Percentiles rank a stretch among this genome's conserved stretches.
phyloP scores from a whole-genome alignment of 164 flowering plant species.

The Magnolia changhungtana region DNA sequence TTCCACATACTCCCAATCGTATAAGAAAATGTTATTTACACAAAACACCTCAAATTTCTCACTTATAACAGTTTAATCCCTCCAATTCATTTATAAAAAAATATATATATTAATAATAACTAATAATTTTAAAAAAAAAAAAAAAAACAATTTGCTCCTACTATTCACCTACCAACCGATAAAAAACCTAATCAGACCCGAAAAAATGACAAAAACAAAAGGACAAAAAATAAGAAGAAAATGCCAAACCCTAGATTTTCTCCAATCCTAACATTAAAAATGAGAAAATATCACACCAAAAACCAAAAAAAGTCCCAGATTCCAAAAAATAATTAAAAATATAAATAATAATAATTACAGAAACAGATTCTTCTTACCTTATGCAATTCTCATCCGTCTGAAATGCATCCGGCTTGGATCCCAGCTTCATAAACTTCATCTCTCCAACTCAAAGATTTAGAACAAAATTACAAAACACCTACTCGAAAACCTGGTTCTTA shows the following conservation, averaged over 20 bases:
- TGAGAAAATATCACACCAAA: neutral
- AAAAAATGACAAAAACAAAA: neutral
- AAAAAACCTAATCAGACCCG: too few species aligned
- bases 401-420: conserved; percentile 75
- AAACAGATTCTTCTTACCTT: conserved; percentile 30
- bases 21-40: too few species aligned
- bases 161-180: too few species aligned
- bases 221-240: neutral
- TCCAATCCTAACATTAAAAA: neutral
- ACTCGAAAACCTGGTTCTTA: conserved; percentile 3
- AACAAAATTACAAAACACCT: neutral
- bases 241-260: neutral
- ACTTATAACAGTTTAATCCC: too few species aligned
- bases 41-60: too few species aligned
- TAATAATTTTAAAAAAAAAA: too few species aligned
- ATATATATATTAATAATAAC: too few species aligned
- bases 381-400: conserved; percentile 51
- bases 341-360: neutral
- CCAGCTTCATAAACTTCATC: conserved; percentile 90
- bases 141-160: too few species aligned
- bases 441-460: conserved; percentile 10
- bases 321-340: neutral
- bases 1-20: too few species aligned
- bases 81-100: too few species aligned
- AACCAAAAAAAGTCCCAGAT: neutral